Conservation (phyloP, 805 yeast genomes). For the Hanseniaspora lachancei region DNA sequence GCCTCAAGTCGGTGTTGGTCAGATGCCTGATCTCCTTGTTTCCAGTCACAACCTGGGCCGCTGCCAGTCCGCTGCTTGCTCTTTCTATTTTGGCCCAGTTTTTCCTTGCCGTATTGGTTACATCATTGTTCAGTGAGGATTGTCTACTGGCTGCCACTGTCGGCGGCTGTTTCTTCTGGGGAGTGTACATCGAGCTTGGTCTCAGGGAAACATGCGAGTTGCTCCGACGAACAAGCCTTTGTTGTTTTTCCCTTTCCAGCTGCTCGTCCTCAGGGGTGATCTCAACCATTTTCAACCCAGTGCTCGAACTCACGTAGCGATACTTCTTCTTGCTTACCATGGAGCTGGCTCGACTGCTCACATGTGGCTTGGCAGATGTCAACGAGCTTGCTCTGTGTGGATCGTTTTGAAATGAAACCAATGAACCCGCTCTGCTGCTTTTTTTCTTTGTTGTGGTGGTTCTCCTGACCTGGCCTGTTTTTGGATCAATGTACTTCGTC, state of each 20-base stretch:
- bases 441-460: conserved; percentile 14
- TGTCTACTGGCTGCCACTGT: background rate
- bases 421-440: conserved; percentile 16
- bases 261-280: conserved; percentile 38
- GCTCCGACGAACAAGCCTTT: conserved; percentile 13
- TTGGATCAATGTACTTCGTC: conserved; percentile 2
- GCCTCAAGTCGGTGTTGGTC: background rate
- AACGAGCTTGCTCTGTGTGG: background rate
- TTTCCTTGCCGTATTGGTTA: background rate
- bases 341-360: background rate
- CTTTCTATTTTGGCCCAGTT: conserved; percentile 2
- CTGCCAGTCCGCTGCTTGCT: conserved; percentile 7
- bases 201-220: conserved; percentile 12
- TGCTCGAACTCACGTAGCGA: conserved; percentile 33
- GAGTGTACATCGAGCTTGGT: background rate
- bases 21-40: background rate
- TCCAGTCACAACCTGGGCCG: conserved; percentile 6
- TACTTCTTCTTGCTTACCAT: conserved; percentile 38
- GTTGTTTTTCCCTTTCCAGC: background rate
- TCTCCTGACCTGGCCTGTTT: background rate
- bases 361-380: background rate
- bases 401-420: conserved; percentile 3
- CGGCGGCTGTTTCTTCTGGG: background rate
- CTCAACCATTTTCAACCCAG: conserved; percentile 56
- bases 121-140: background rate